Conservation (phyloP, 805 yeast species). For the Millerozyma acaciae region DNA sequence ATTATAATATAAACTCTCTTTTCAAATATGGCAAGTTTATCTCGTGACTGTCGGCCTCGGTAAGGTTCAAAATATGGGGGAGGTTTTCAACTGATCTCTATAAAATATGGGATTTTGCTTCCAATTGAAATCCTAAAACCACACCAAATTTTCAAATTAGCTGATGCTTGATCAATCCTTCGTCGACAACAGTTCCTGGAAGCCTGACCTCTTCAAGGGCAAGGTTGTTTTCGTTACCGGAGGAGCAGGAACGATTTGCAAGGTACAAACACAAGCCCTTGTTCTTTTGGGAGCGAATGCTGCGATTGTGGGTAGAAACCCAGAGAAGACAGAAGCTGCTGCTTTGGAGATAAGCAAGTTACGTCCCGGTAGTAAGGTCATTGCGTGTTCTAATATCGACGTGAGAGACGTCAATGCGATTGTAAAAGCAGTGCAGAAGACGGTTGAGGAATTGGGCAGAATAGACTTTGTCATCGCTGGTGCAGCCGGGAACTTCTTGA, state of each 20-base stretch:
- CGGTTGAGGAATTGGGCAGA: conserved; percentile 67
- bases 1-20: too few relatives aligned
- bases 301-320: conserved; percentile 77
- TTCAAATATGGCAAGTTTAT: too few relatives aligned
- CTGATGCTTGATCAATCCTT: conserved; percentile 31
- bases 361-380: conserved; percentile 58
- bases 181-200: conserved; percentile 32
- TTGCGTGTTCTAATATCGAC: conserved; percentile 72
- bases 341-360: conserved; percentile 62
- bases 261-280: conserved; percentile 84
- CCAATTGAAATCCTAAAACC: too few relatives aligned
- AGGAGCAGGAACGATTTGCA: conserved; percentile 94
- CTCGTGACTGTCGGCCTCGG: too few relatives aligned
- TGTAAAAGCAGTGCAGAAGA: conserved; percentile 55
- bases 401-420: conserved; percentile 69
- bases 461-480: conserved; percentile 91
- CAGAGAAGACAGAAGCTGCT: conserved; percentile 58
- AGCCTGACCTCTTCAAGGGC: conserved; percentile 68
- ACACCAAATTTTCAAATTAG: too few relatives aligned
- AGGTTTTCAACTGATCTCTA: too few relatives aligned
- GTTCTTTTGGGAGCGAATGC: conserved; percentile 84
- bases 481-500: conserved; percentile 91
- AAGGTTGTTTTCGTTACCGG: conserved; percentile 92
- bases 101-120: too few relatives aligned
- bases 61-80: too few relatives aligned